Evolutionary conservation across 495 filamentous ascomycete genomes (phyloP).

Genomic region (Trichoderma gamsii): DNA sequence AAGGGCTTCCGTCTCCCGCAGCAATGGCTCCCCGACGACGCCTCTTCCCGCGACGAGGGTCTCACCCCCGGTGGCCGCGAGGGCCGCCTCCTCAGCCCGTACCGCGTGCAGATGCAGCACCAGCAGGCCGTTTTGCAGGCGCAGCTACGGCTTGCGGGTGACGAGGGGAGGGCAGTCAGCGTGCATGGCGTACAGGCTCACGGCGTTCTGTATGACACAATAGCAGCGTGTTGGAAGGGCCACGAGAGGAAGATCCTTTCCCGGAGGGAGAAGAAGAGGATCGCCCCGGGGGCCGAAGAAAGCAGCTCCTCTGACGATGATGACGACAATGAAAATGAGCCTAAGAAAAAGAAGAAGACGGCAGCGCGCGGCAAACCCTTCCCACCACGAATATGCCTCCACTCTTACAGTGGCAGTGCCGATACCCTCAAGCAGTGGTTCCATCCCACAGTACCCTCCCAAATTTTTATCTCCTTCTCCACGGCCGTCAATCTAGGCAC

Average conservation of each 20-base stretch:
- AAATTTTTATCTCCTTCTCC: slow-evolving; percentile 87
- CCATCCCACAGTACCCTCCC: slow-evolving; percentile 63
- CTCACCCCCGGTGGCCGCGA: slow-evolving; percentile 77
- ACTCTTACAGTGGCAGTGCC: slow-evolving; percentile 82
- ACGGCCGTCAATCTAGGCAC: slow-evolving; percentile 69
- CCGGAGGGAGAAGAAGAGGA: slow-evolving; percentile 48
- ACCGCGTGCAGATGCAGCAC: slow-evolving; percentile 71
- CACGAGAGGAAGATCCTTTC: slow-evolving; percentile 66
- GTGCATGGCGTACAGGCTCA: slow-evolving; percentile 91
- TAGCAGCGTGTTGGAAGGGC: slow-evolving; percentile 75
- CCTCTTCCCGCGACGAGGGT: slow-evolving; percentile 41
- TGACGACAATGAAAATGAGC: slow-evolving; percentile 26
- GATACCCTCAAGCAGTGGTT: slow-evolving; percentile 75
- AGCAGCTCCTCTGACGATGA: slow-evolving; percentile 38
- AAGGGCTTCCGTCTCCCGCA: slow-evolving; percentile 76
- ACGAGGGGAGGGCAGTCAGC: slow-evolving; percentile 72
- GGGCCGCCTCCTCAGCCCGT: slow-evolving; percentile 63
- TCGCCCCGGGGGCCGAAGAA: slow-evolving; percentile 27
- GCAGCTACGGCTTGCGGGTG: slow-evolving; percentile 80
- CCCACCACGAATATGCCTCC: slow-evolving; percentile 86
- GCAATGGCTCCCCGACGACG: slow-evolving; percentile 39
- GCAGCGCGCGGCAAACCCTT: slow-evolving; percentile 47
- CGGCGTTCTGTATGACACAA: slow-evolving; percentile 68
- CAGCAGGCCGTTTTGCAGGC: slow-evolving; percentile 69
- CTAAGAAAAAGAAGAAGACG: slow-evolving; percentile 17